Base-by-base conservation (phyloP, 2,329 filamentous ascomycete genomes). In the Colletotrichum navitas region DNA sequence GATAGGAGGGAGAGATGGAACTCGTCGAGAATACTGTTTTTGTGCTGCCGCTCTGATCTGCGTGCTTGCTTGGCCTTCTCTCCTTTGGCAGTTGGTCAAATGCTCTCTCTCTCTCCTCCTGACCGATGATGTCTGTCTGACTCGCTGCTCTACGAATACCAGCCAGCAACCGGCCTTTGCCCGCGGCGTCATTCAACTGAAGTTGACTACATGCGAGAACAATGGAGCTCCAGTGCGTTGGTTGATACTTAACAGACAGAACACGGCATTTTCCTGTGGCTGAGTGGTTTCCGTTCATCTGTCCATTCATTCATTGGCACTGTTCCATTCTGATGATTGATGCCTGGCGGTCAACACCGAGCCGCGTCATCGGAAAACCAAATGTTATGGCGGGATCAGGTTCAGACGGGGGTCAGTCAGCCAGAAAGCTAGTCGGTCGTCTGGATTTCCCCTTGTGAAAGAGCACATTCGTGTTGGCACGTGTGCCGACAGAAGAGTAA, bases 391-490 rank as follows among this genome's bases (percentile, higher is more conserved):
- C 39, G 45, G 29, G 65, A 68, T 63, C 52, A 47, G 36, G 65
- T 68, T 68, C 64, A 71, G 68, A 71, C 47, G 59, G 34, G 65
- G 34, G 47, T 11, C 29, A 29, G 29, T 2, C 4, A 29, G 29
- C 2, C 4, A 29, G 29, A 2, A 63, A 12, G 43, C 41, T 24
- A 68, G 47, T 39, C 24, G n/a, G 55, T 68, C 65, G 68, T 41
- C 60, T 68, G 64, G 39, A 51, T 71, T 71, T 59, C 59, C 54
- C 32, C n/a, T 51, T 49, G 24, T 51, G 32, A 43, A 62, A 52
- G 56, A 16, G 39, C 18, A 26, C 39, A 52, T 43, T 34, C 51
- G 11, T 36, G 32, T 65, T 14, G 41, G 45, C 58, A 58, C 55
- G 16, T 47, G 47, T 43, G 29, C 16, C 24, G 32, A 41, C 43